Conservation (phyloP, 2,329 filamentous ascomycete species). For the Hymenoscyphus fructigenus region DNA sequence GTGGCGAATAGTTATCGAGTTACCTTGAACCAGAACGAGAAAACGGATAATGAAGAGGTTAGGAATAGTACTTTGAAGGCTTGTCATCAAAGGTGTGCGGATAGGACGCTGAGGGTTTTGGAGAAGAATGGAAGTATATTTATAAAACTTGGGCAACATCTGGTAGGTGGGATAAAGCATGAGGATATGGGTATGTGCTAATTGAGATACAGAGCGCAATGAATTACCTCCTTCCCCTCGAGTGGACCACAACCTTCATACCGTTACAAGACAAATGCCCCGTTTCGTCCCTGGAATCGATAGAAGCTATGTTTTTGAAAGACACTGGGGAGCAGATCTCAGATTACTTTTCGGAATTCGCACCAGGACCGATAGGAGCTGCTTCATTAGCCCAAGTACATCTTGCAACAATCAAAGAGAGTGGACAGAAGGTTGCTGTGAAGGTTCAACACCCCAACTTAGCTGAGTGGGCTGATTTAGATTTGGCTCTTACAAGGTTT, state of each 20-base stretch:
- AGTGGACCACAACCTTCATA: conserved; percentile 96
- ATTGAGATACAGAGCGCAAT: conserved; percentile 68
- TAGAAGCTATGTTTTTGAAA: conserved; percentile 78
- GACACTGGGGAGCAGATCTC: conserved; percentile 79
- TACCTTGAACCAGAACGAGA: conserved; percentile 71
- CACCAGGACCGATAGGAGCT: conserved; percentile 77
- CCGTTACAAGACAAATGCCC: conserved; percentile 95
- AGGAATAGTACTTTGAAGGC: conserved; percentile 68
- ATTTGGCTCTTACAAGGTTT: conserved; percentile 81
- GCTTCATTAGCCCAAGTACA: conserved; percentile 96
- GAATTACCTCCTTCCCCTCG: conserved; percentile 86
- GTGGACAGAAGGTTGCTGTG: conserved; percentile 84
- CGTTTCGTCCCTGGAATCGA: conserved; percentile 82
- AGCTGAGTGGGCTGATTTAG: conserved; percentile 85
- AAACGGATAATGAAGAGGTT: conserved; percentile 59
- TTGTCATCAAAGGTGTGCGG: conserved; percentile 90
- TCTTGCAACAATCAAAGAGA: conserved; percentile 77
- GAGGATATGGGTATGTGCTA: conserved; percentile 28
- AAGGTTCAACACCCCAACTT: conserved; percentile 93
- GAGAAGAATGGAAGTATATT: conserved; percentile 98
- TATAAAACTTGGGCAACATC: conserved; percentile 94
- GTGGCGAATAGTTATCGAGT: conserved; percentile 70
- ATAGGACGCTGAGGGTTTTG: conserved; percentile 79
- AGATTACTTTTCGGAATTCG: conserved; percentile 86
- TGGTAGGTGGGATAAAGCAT: conserved; percentile 49